A percentile compares a stretch with the other conserved stretches of the same genome.
Evolutionary conservation across 164 flowering plant genomes (phyloP).

Genomic region (Magnolia changhungtana): DNA sequence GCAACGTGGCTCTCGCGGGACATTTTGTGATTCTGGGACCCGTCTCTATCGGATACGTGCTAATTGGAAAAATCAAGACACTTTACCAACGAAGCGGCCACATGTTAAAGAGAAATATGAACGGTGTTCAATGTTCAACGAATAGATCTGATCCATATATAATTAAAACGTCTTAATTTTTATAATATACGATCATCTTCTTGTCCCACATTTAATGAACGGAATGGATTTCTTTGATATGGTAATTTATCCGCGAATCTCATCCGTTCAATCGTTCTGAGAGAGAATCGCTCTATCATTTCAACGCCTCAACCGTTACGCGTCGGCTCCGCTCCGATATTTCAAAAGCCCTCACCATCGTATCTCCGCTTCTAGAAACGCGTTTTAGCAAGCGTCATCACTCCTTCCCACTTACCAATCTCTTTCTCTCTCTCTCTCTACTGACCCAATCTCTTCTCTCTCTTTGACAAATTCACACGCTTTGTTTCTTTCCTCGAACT

Average conservation of each 20-base stretch:
- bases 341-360: background rate
- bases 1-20: too few relatives aligned
- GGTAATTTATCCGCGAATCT: background rate
- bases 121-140: too few relatives aligned
- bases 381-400: background rate
- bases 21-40: too few relatives aligned
- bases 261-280: too few relatives aligned
- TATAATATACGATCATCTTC: too few relatives aligned
- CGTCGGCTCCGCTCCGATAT: background rate
- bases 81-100: too few relatives aligned
- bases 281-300: background rate
- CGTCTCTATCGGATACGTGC: too few relatives aligned
- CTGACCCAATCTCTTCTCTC: background rate
- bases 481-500: constrained; percentile 35
- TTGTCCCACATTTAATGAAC: too few relatives aligned
- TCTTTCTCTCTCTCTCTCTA: background rate
- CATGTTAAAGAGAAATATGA: too few relatives aligned
- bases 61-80: too few relatives aligned
- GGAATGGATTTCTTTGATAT: background rate
- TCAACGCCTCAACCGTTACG: background rate
- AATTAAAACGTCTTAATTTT: too few relatives aligned
- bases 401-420: background rate
- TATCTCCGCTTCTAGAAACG: background rate
- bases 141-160: too few relatives aligned
- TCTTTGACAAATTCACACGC: constrained; percentile 52